Evolutionary conservation across 208 protist genomes (phyloP).

Genomic region (Trypanosoma lewisi): DNA sequence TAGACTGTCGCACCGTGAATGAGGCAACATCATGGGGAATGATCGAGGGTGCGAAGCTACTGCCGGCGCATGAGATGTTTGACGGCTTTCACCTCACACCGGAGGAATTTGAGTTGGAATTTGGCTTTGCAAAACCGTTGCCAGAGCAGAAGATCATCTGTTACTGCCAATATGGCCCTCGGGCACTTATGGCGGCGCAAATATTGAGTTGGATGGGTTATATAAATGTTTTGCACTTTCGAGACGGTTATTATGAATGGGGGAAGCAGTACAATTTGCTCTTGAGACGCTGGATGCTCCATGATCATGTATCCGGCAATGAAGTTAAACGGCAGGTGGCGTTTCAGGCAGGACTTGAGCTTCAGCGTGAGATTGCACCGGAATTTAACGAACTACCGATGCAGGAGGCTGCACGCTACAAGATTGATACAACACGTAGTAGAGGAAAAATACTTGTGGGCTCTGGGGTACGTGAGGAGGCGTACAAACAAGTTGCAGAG

Average conservation of each 20-base stretch:
- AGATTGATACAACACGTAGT: constrained; percentile 72
- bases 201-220: constrained; percentile 86
- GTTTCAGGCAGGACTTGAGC: constrained; percentile 63
- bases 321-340: constrained; percentile 59
- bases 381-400: constrained; percentile 79
- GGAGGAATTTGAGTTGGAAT: constrained; percentile 63
- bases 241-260: constrained; percentile 85
- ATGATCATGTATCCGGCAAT: constrained; percentile 72
- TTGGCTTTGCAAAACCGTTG: constrained; percentile 72
- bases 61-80: constrained; percentile 81
- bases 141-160: constrained; percentile 74
- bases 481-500: constrained; percentile 46
- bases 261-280: constrained; percentile 85
- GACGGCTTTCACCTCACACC: constrained; percentile 76
- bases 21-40: constrained; percentile 85
- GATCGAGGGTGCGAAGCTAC: constrained; percentile 79
- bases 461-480: constrained; percentile 56
- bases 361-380: constrained; percentile 76
- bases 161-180: constrained; percentile 82
- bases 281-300: constrained; percentile 75
- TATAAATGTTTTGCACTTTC: constrained; percentile 71
- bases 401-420: constrained; percentile 58
- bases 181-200: constrained; percentile 80
- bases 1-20: constrained; percentile 84
- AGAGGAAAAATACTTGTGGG: constrained; percentile 50